phyloP scores from a whole-genome alignment of 1,139 yeast species.

The Barnettozyma hawaiiensis region DNA sequence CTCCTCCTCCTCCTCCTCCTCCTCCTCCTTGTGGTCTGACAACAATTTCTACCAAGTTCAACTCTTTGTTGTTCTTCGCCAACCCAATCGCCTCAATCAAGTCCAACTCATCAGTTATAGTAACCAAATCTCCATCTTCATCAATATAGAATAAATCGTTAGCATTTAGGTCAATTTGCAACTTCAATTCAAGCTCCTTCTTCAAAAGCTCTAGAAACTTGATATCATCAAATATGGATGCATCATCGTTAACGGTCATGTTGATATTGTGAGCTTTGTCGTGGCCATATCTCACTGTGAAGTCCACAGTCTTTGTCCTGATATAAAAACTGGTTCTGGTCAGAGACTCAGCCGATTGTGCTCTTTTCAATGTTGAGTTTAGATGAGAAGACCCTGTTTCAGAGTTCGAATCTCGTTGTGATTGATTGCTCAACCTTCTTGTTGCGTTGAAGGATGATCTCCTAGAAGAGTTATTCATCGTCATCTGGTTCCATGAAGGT shows the following conservation, averaged over 20 bases:
- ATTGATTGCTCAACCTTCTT: constrained; percentile 14
- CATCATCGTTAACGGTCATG: constrained; percentile 20
- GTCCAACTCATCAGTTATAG: constrained; percentile 29
- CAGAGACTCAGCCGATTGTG: constrained; percentile 21
- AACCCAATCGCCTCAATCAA: constrained; percentile 28
- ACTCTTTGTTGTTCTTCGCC: constrained; percentile 10
- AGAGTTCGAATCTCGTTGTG: constrained; percentile 8
- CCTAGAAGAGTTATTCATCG: constrained; percentile 19
- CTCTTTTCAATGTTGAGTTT: constrained; percentile 11
- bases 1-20: no score
- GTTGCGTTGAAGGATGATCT: constrained; percentile 14
- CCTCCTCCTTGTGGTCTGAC: constrained; percentile 3
- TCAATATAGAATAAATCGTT: constrained; percentile 32
- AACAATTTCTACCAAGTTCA: constrained; percentile 15
- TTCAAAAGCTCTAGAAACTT: constrained; percentile 24
- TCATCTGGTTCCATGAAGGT: constrained; percentile 17
- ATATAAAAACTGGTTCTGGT: constrained; percentile 20
- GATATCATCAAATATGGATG: constrained; percentile 18
- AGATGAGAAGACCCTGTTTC: constrained; percentile 1
- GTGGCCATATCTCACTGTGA: constrained; percentile 17
- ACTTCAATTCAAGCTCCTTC: constrained; percentile 25
- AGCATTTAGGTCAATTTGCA: constrained; percentile 16
- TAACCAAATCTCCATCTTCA: constrained; percentile 30
- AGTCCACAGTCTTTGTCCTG: constrained; percentile 17
- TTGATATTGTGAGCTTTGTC: constrained; percentile 19